Percentiles rank a stretch among this genome's conserved stretches.
These are phyloP conservation scores for Salvia hispanica DNA, from an alignment of 257 asterid species.

Conservation along the genomic window DNA sequence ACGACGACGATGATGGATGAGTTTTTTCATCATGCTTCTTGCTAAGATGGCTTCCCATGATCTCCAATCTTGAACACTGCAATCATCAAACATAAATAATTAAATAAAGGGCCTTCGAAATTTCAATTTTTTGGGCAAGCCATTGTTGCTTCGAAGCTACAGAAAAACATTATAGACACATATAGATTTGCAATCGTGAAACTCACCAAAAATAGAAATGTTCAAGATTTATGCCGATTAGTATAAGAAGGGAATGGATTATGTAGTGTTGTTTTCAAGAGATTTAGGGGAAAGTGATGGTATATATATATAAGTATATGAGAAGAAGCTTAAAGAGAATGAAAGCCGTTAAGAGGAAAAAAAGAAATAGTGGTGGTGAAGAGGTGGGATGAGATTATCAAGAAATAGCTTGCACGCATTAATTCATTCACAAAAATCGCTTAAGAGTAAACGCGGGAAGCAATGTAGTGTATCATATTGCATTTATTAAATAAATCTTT, in stretches of 20 bases:
- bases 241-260: background rate
- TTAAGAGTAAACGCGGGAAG: slow-evolving; percentile 43
- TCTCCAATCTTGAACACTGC: background rate
- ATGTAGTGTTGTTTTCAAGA: background rate
- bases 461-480: slow-evolving; percentile 27
- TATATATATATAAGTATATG: slow-evolving; percentile 3
- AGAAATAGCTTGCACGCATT: slow-evolving; percentile 55
- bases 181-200: background rate
- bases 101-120: background rate
- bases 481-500: slow-evolving; percentile 4
- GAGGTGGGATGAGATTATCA: slow-evolving; percentile 31
- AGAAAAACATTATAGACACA: background rate
- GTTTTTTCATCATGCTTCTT: slow-evolving; percentile 51
- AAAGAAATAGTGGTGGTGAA: slow-evolving; percentile 36
- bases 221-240: slow-evolving; percentile 17
- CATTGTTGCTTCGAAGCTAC: slow-evolving; percentile 32
- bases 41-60: slow-evolving; percentile 86
- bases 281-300: slow-evolving; percentile 24
- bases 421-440: slow-evolving; percentile 20
- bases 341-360: slow-evolving; percentile 47
- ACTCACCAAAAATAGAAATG: slow-evolving; percentile 20
- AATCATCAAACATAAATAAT: background rate
- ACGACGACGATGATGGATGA: no score
- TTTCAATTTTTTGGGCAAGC: background rate
- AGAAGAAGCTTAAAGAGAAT: slow-evolving; percentile 52